A percentile compares a stretch with the other conserved stretches of the same genome.
phyloP scores from a whole-genome alignment of 2,329 filamentous ascomycete genomes.

The Pseudopyrenochaeta lycopersici region DNA sequence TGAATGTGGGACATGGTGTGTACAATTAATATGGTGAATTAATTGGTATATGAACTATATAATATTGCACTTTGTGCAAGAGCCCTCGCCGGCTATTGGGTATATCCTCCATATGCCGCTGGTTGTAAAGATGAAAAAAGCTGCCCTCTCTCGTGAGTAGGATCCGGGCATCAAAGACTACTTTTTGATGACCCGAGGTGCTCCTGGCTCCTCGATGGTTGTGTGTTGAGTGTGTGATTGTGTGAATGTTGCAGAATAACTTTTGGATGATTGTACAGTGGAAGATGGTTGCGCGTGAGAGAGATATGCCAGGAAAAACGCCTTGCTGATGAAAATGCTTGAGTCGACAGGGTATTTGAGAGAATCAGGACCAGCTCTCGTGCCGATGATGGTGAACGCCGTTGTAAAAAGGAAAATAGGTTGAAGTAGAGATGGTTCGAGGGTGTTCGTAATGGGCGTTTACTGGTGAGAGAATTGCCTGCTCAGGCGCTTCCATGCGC shows the following conservation, averaged over 20 bases:
- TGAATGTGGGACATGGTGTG: too few relatives aligned
- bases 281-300: neutral
- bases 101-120: neutral
- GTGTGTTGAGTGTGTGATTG: slow-evolving; percentile 18
- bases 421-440: neutral
- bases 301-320: slow-evolving; percentile 14
- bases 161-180: slow-evolving; percentile 11
- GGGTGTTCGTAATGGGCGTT: neutral
- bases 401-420: slow-evolving; percentile 11
- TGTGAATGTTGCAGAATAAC: slow-evolving; percentile 3
- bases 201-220: slow-evolving; percentile 50
- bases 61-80: neutral
- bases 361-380: slow-evolving; percentile 54
- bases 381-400: slow-evolving; percentile 4
- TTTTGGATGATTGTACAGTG: slow-evolving; percentile 22
- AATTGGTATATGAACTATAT: neutral
- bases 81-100: slow-evolving; percentile 2
- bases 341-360: slow-evolving; percentile 23
- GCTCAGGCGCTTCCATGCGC: slow-evolving; percentile 46
- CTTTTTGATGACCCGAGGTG: slow-evolving; percentile 16
- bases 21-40: neutral
- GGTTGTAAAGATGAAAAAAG: slow-evolving; percentile 2
- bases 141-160: slow-evolving; percentile 14
- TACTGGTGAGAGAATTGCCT: slow-evolving; percentile 45
- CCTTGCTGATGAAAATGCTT: slow-evolving; percentile 20